Percentiles rank a stretch among this genome's conserved stretches.
Conservation (phyloP, 2,329 filamentous ascomycete species). For the Paecilomyces formosus region DNA sequence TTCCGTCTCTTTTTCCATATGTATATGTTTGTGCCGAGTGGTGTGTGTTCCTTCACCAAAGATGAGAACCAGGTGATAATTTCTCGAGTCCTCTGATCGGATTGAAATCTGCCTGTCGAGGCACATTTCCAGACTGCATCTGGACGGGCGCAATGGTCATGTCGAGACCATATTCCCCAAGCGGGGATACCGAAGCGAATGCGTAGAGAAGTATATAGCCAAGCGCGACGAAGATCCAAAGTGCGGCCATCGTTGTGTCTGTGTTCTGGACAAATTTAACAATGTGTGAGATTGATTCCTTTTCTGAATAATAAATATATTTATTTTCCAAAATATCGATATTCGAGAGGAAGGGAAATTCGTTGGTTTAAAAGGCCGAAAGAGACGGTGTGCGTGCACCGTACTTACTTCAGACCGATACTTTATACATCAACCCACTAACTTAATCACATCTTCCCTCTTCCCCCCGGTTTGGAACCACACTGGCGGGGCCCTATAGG, state of each 20-base stretch:
- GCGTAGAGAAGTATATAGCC: constrained; percentile 28
- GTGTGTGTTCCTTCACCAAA: neutral
- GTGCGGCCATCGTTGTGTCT: constrained; percentile 14
- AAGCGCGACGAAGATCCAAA: constrained; percentile 28
- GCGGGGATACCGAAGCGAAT: constrained; percentile 19
- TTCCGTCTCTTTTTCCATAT: neutral
- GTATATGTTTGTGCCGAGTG: neutral
- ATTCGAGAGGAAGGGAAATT: no score
- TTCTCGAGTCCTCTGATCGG: neutral
- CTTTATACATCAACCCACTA: neutral
- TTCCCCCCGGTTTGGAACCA: neutral
- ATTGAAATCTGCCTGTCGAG: neutral
- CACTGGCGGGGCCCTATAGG: neutral
- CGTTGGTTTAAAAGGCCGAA: neutral
- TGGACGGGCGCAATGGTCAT: constrained; percentile 1
- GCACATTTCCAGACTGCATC: neutral
- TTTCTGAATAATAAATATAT: neutral
- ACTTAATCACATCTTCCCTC: no score
- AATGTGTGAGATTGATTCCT: neutral
- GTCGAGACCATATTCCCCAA: constrained; percentile 6
- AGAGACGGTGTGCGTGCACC: neutral
- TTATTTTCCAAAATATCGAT: neutral
- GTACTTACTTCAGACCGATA: neutral
- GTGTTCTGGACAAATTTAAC: neutral
- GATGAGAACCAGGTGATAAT: neutral